These are phyloP conservation scores for Carnegiea gigantea DNA, from an alignment of 179 eudicot species.

Conservation along the genomic window DNA sequence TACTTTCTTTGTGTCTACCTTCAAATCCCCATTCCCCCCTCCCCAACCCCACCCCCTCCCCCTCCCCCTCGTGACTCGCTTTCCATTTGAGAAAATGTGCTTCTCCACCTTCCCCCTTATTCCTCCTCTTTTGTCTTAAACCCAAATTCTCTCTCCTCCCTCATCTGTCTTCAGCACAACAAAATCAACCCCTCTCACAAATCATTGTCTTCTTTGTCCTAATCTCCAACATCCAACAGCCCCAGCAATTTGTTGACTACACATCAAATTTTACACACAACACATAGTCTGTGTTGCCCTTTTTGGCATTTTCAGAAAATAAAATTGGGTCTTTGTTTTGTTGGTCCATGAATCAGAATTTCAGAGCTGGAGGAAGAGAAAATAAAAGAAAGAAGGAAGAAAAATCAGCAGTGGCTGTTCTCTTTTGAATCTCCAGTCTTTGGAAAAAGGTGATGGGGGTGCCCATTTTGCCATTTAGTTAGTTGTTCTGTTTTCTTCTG, in stretches of 20 bases:
- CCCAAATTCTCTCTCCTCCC: conserved; percentile 4
- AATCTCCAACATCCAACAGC: conserved; percentile 8
- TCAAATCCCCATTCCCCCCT: background rate
- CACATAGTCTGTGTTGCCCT: background rate
- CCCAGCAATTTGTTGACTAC: background rate
- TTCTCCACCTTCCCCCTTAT: background rate
- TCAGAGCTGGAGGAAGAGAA: background rate
- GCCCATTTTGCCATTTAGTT: conserved; percentile 4
- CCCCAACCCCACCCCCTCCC: too few species aligned
- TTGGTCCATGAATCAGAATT: background rate
- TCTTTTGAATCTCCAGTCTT: background rate
- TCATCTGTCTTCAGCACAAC: background rate
- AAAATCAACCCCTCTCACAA: background rate
- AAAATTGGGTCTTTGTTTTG: background rate
- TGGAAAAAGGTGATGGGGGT: background rate
- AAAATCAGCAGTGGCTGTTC: background rate
- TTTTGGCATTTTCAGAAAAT: background rate
- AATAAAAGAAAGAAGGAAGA: background rate
- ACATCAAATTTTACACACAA: background rate
- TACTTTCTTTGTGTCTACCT: background rate
- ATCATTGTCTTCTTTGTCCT: background rate
- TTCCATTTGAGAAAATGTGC: conserved; percentile 14
- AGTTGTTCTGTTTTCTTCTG: background rate
- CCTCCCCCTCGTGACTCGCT: background rate
- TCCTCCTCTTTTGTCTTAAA: background rate